phyloP scores from a whole-genome alignment of 257 asterid species.

The Galeopsis tetrahit region DNA sequence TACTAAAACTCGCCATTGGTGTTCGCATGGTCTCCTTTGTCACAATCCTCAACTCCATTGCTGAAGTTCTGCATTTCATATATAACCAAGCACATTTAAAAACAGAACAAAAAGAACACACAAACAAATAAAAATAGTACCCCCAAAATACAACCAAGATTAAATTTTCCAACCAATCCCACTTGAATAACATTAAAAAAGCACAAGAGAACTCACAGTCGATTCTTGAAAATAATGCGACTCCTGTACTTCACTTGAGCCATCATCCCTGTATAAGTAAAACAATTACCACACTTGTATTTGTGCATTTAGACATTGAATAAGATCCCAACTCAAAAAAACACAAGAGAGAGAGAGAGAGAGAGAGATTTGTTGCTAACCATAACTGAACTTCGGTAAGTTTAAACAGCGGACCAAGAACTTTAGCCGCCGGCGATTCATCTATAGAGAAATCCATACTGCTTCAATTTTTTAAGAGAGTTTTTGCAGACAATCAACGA shows the following conservation, averaged over 20 bases:
- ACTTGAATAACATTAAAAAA: slow-evolving; percentile 2
- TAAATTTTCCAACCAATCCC: neutral
- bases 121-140: neutral
- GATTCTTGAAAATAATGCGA: slow-evolving; percentile 41
- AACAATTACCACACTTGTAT: slow-evolving; percentile 1
- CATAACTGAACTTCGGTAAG: slow-evolving; percentile 74
- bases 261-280: slow-evolving; percentile 62
- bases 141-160: slow-evolving; percentile 10
- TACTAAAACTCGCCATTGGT: slow-evolving; percentile 43
- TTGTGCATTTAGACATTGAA: neutral
- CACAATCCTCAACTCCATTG: slow-evolving; percentile 32
- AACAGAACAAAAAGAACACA: neutral
- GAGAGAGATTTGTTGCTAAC: slow-evolving; percentile 38
- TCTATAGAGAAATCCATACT: slow-evolving; percentile 43
- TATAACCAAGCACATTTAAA: slow-evolving; percentile 22
- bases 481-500: slow-evolving; percentile 17
- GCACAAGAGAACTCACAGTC: slow-evolving; percentile 42
- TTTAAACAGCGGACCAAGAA: slow-evolving; percentile 74
- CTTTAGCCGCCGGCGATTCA: slow-evolving; percentile 54
- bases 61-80: slow-evolving; percentile 50
- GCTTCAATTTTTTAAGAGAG: slow-evolving; percentile 38
- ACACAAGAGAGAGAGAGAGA: neutral
- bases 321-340: slow-evolving; percentile 1
- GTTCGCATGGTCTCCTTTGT: slow-evolving; percentile 7
- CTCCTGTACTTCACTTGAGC: slow-evolving; percentile 39